These are phyloP conservation scores for Trametes meyenii DNA, from an alignment of 768 basidiomycete genomes.

Conservation along the genomic window DNA sequence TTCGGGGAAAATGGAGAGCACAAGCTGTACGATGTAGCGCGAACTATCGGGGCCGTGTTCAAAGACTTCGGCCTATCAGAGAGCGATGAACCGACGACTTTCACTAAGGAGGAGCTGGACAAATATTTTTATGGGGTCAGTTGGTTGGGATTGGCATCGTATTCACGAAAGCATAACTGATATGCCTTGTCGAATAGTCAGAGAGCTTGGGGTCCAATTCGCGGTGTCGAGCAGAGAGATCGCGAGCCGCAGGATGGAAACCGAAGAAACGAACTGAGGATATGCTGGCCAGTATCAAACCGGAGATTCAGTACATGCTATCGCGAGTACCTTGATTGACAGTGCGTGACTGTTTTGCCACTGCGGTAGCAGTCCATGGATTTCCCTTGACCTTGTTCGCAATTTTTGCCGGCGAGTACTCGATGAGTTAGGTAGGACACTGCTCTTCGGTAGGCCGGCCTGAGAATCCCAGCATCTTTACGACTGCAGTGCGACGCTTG, in stretches of 20 bases:
- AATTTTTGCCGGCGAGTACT: no score
- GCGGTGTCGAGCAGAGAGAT: slow-evolving; percentile 19
- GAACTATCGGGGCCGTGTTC: slow-evolving; percentile 36
- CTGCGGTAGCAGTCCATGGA: not conserved
- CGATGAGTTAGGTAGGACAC: no score
- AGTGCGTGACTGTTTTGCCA: not conserved
- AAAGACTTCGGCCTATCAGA: slow-evolving; percentile 28
- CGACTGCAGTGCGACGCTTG: not conserved
- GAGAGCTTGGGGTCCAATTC: slow-evolving; percentile 20
- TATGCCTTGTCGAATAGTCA: not conserved
- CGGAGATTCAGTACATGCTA: slow-evolving; percentile 39
- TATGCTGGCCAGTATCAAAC: slow-evolving; percentile 45
- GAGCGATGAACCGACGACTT: slow-evolving; percentile 42
- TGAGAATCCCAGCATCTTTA: no score
- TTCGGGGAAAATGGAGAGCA: slow-evolving; percentile 34
- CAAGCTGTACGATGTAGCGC: slow-evolving; percentile 33
- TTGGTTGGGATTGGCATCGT: not conserved
- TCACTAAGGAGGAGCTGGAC: slow-evolving; percentile 43
- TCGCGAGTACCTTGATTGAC: not conserved
- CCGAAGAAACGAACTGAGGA: slow-evolving; percentile 44
- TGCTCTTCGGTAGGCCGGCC: no score
- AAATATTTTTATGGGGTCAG: slow-evolving; percentile 38
- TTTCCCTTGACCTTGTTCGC: no score
- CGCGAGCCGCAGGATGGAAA: slow-evolving; percentile 48
- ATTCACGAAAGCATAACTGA: not conserved